phyloP scores from a whole-genome alignment of 1,139 yeast species.

The Debaryomyces subglobosus region DNA sequence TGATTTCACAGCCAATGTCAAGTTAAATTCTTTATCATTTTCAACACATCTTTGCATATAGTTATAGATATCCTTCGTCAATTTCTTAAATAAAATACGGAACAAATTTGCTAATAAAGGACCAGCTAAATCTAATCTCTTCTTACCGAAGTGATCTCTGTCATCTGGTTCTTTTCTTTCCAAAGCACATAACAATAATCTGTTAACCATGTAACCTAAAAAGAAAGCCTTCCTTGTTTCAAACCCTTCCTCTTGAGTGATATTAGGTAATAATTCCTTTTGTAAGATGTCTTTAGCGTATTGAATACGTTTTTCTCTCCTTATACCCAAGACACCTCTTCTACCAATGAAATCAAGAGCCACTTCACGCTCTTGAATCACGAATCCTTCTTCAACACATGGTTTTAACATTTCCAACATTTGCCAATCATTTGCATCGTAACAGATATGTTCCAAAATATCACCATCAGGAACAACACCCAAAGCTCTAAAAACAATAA shows the following conservation, averaged over 20 bases:
- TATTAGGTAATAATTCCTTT: slow-evolving; percentile 94
- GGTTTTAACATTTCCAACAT: slow-evolving; percentile 99
- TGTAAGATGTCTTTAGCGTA: slow-evolving; percentile 96
- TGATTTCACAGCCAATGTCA: slow-evolving; percentile 95
- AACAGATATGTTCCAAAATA: slow-evolving; percentile 95
- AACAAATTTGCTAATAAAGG: slow-evolving; percentile 94
- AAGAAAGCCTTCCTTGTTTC: slow-evolving; percentile 96
- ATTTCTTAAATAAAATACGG: slow-evolving; percentile 90
- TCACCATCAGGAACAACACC: slow-evolving; percentile 99
- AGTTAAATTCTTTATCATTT: slow-evolving; percentile 93
- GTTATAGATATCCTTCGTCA: slow-evolving; percentile 92
- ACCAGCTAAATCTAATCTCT: slow-evolving; percentile 97
- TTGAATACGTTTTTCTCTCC: slow-evolving; percentile 97
- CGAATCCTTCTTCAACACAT: slow-evolving; percentile 98
- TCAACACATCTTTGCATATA: slow-evolving; percentile 99
- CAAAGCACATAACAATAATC: slow-evolving; percentile 90
- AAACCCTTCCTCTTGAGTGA: slow-evolving; percentile 95
- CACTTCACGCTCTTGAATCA: slow-evolving; percentile 96
- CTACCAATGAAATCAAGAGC: slow-evolving; percentile 98
- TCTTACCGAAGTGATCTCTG: slow-evolving; percentile 98
- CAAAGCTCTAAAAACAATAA: slow-evolving; percentile 93
- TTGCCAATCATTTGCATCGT: slow-evolving; percentile 98
- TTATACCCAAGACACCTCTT: slow-evolving; percentile 95
- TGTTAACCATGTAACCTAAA: slow-evolving; percentile 96
- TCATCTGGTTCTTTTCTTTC: slow-evolving; percentile 98